phyloP scores from a whole-genome alignment of 345 rosid genomes.

The Durio zibethinus region DNA sequence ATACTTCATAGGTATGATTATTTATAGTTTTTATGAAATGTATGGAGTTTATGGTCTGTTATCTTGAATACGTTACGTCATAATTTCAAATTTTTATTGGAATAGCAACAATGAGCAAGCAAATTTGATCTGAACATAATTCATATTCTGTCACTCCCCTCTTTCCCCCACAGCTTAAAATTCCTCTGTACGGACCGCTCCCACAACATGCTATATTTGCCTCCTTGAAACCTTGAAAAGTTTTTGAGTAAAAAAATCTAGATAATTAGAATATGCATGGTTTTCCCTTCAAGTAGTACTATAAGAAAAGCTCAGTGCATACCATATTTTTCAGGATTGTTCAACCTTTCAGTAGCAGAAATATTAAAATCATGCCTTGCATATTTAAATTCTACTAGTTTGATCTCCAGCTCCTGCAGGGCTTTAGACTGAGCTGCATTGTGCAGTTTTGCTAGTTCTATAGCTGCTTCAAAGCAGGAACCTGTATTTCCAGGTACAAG shows the following conservation, averaged over 20 bases:
- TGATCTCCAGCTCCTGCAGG: slow-evolving; percentile 33
- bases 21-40: no score
- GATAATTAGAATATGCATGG: neutral
- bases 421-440: slow-evolving; percentile 47
- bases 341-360: slow-evolving; percentile 36
- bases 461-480: slow-evolving; percentile 43
- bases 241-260: neutral
- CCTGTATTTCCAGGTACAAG: slow-evolving; percentile 18
- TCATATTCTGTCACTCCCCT: slow-evolving; percentile 43
- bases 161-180: slow-evolving; percentile 60
- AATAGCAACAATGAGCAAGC: no score
- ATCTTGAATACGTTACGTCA: no score
- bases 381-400: slow-evolving; percentile 52
- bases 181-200: slow-evolving; percentile 56
- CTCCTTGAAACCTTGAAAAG: slow-evolving; percentile 51
- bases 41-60: no score
- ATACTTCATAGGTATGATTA: no score
- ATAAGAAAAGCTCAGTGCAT: neutral
- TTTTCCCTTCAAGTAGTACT: neutral
- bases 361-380: slow-evolving; percentile 49
- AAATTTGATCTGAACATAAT: slow-evolving; percentile 58
- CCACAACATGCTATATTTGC: slow-evolving; percentile 77
- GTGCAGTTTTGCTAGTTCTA: slow-evolving; percentile 44
- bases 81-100: no score
- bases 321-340: slow-evolving; percentile 44